Base-by-base conservation (phyloP, 371 early-diverging fungal species). In the Polyrhizophydium stewartii region DNA sequence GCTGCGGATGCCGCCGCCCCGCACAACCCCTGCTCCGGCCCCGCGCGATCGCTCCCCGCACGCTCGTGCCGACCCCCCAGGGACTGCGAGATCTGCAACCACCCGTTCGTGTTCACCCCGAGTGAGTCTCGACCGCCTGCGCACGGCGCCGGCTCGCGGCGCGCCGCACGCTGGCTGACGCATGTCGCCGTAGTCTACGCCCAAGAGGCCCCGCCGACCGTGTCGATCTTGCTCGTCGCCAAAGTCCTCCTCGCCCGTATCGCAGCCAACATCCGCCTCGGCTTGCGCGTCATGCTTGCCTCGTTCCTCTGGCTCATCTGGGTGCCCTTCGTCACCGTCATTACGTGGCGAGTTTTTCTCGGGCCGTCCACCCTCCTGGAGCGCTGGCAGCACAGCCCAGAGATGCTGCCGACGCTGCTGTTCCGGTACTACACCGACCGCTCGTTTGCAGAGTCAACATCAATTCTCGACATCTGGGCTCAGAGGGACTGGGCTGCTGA, bases 41-140 rank as follows among this genome's bases (percentile, higher is more conserved):
- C 50, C 50, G 19, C 9, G 50, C 50, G 12, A 49, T 49, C 21
- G 6, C 50, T 49, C 19, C 10, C 30, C 9, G 6, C 43, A 30
- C 1, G 24, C 27, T 49, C 40, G 25, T 55, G 33, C 35, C 33
- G 31, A 55, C 10, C 25, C 56, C 25, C 21, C 63, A 87, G 87
- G 68, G 81, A 87, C 66, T 96, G 96, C 73, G 96, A 96, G 68
- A 83, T 96, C 17, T 96, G 97, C 76, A 87, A 89, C 43, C 81
- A 92, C 71, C 82, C 76, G 43, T 96, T 89, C 71, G 68, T 83
- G 16, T 96, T 96, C 64, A 88, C 90, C 25, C 90, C 92, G 46
- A 83, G 92, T 90, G 82, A 63, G n/a, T n/a, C n/a, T n/a, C n/a
- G 81, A 60, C 40, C 43, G 25, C 30, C 56, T 22, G 3, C 49